Evolutionary conservation across 2,329 filamentous ascomycete species (phyloP), one percentile per base, ranked within the genome.

Genomic region (Diplocarpon rosae): DNA sequence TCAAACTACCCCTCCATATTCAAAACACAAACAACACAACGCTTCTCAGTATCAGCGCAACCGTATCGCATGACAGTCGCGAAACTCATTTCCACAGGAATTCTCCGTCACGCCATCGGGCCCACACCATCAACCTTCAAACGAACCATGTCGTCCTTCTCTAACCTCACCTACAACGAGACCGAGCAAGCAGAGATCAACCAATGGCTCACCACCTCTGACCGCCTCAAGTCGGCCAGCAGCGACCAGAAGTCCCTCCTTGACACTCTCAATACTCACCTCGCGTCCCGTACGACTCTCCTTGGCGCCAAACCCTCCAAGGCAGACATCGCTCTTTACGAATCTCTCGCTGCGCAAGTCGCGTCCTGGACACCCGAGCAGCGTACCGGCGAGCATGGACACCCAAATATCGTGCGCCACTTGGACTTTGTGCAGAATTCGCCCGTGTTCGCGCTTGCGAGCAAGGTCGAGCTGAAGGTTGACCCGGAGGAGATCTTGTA

Each of bases 391-490:
- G 80, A 94, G 69, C 75, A 87, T 52, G 90, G 90, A 50, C 83
- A 83, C 65, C 89, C 93, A 52, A 81, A 96, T 67, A 84, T 96
- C 54, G 85, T 95, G 46, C 85, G 90, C 54, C 84, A 86, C 63
- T 67, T 95, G 60, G 90, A 95, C 69, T 95, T 95, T 63, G 85
- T 96, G 52, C 90, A 96, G 72, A 94, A 94, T 69, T 83, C 85
- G 37, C 71, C 80, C 1, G 73, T 93, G 51, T 82, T 81, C 52
- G 80, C 73, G 14, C 71, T 95, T 48, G 74, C 76, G 73, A 49
- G 77, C 82, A 95, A 92, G 72, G 68, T 95, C 58, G 33, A 35
- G 33, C 33, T 35, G 33, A 68, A 69, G 54, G 76, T 96, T 55
- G 80, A 95, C 63, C 69, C 78, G 40, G 80, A 88, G 58, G 83